Evolutionary conservation across 352 stramenopile genomes (phyloP), one percentile per base, ranked within the genome.

Genomic region (Peronospora farinosa): DNA sequence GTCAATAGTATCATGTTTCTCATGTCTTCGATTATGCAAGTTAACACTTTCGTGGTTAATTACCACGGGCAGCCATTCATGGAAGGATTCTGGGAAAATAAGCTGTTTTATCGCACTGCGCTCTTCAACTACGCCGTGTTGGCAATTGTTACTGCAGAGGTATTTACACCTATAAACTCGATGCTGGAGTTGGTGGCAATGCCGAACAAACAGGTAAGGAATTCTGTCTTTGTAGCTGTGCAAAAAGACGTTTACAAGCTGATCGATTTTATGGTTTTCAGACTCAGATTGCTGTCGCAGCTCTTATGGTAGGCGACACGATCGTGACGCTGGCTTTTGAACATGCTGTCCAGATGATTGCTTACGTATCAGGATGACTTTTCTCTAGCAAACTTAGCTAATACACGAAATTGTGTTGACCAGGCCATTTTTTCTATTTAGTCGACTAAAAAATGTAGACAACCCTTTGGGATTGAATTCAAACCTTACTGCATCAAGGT

Each of bases 1-100:
- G 89, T 99, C 63, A 99, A 98, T 60, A 98, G 92, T 11, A 95
- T 97, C 21, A 97, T 98, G 45, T 99, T 99, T 72, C 67, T 99
- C 8, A 72, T 99, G 46, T 98, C 85, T 42, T 83, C 88, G 17
- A 70, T 97, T 47, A 86, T 93, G 66, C 88, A 84, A 36, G 81
- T 98, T 13, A 99, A 97, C 63, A 97, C 97, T 3, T 99, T 98
- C 58, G 78, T 92, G 5, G 92, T 97, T 6, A 99, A 99, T 69
- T 99, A 99, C 77, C 83, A 92, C 60, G 97, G 97, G 10, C 80
- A 93, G 47, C 97, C 97, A n/a, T 99, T 98, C 70, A 98, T 98
- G 89, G 92, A 98, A 74, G 92, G 84, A 48, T 90, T 99, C 52
- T 86, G 68, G 27, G 88, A 99, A 41, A 98, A 99, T 69, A 90